A percentile compares a stretch with the other conserved stretches of the same genome.
These are phyloP conservation scores for Calonectria hawksworthii DNA, from an alignment of 2,329 filamentous ascomycete species.

Conservation along the genomic window DNA sequence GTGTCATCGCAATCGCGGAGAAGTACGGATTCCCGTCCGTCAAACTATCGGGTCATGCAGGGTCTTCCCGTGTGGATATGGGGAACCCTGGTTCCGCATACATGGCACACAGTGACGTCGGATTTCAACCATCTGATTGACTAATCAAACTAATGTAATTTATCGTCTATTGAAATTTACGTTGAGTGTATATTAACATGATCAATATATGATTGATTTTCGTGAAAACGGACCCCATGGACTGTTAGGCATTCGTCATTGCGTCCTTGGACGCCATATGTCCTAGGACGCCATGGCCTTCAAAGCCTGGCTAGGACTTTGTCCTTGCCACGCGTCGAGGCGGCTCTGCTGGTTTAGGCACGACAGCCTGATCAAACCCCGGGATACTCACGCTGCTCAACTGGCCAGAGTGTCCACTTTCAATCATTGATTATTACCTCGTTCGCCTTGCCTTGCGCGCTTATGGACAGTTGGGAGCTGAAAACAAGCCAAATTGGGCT, in stretches of 20 bases:
- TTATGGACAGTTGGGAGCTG: background rate
- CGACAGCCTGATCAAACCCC: conserved; percentile 13
- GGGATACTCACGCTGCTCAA: background rate
- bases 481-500: conserved; percentile 27
- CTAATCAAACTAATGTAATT: no score
- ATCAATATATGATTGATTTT: background rate
- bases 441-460: conserved; percentile 1
- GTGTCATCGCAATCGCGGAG: conserved; percentile 1
- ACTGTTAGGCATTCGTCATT: background rate
- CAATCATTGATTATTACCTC: background rate
- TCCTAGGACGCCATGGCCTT: no score
- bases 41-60: conserved; percentile 24
- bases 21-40: background rate
- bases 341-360: conserved; percentile 17
- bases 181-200: background rate
- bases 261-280: background rate
- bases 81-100: conserved; percentile 25
- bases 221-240: background rate
- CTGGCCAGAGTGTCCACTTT: background rate
- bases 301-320: conserved; percentile 6
- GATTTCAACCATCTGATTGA: background rate
- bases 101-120: background rate
- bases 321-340: conserved; percentile 23
- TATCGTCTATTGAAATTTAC: background rate
- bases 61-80: conserved; percentile 27